Percentiles rank a stretch among this genome's conserved stretches.
Evolutionary conservation across 208 protist species (phyloP).

Genomic region (Leishmania guyanensis): DNA sequence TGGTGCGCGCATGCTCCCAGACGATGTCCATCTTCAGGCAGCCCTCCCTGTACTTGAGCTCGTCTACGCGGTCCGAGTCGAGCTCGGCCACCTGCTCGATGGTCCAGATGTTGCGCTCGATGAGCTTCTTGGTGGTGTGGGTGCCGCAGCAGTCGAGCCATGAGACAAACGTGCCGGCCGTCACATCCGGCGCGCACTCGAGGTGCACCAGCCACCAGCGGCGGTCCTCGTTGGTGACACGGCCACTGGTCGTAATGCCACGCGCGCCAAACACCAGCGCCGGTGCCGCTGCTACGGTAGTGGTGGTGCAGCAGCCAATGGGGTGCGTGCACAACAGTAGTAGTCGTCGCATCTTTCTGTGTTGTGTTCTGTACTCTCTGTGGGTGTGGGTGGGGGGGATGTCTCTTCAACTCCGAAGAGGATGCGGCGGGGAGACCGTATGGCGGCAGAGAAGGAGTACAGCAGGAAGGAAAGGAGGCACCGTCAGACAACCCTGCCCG

Average conservation of each 20-base stretch:
- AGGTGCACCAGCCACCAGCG: conserved; percentile 90
- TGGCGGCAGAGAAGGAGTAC: not conserved
- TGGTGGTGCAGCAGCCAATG: not conserved
- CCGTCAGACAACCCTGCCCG: not conserved
- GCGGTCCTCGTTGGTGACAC: conserved; percentile 87
- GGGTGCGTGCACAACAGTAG: not conserved
- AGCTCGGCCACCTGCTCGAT: conserved; percentile 87
- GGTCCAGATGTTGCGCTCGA: conserved; percentile 90
- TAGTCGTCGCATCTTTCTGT: conserved; percentile 4
- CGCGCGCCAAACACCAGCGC: conserved; percentile 3
- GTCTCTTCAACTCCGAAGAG: not conserved
- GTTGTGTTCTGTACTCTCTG: not conserved
- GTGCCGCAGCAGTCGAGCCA: conserved; percentile 90
- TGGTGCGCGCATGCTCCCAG: conserved; percentile 89
- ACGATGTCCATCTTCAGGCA: conserved; percentile 90
- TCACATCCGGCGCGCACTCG: conserved; percentile 85
- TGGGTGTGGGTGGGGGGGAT: not conserved
- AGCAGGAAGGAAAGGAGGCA: not conserved
- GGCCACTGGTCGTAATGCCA: conserved; percentile 59
- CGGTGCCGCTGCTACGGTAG: not conserved
- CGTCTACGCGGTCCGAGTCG: conserved; percentile 84
- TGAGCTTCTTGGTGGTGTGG: conserved; percentile 91
- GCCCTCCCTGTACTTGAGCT: conserved; percentile 89
- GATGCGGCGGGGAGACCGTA: not conserved
- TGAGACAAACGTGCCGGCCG: conserved; percentile 80